Evolutionary conservation across 2,329 filamentous ascomycete species (phyloP), one percentile per base, ranked within the genome.

Genomic region (Hypocreales sp.): DNA sequence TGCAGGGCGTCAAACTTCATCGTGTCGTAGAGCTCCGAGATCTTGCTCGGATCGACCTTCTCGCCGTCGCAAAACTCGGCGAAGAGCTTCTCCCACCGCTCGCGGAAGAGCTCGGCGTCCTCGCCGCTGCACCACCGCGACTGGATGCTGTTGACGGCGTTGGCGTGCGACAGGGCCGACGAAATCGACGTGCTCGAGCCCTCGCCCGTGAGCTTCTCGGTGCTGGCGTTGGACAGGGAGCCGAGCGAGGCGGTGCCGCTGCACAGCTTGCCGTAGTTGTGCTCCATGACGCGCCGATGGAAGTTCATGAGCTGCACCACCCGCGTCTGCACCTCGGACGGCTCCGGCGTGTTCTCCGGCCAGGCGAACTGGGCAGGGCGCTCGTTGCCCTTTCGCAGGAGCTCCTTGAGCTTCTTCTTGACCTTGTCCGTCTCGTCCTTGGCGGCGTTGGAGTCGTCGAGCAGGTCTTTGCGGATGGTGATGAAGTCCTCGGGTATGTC

Each of bases 371-470:
- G 84, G 12, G 87, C 75, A 8, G 90, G 90, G 1, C 87, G 81
- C 45, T 90, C 80, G 35, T 84, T 82, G n/a, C 87, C 90, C 50
- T 93, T 81, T 17, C 90, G 75, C 31, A 98, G 56, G 13, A 98
- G 64, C 1, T 82, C 77, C 58, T 98, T 98, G 16, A 98, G 67
- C 71, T 92, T 94, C 69, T 98, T 98, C 66, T 98, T 98, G 30
- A 98, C 90, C 55, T 93, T 94, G 56, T 98, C 92, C 80, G 94
- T 98, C 45, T 93, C 84, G 48, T 98, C 90, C 51, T 98, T 98
- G 31, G 90, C 90, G 4, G 90, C 90, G 50, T 98, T 98, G 0
- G 86, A 95, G 48, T 98, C 90, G 48, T 98, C 90, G 4, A 98
- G 60, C 6, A 98, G 66, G 52, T 95, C 86, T 48, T 98, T 98